Percentiles rank a stretch among this genome's conserved stretches.
phyloP scores from a whole-genome alignment of 106 monocot genomes.

The Amphibolis antarctica region DNA sequence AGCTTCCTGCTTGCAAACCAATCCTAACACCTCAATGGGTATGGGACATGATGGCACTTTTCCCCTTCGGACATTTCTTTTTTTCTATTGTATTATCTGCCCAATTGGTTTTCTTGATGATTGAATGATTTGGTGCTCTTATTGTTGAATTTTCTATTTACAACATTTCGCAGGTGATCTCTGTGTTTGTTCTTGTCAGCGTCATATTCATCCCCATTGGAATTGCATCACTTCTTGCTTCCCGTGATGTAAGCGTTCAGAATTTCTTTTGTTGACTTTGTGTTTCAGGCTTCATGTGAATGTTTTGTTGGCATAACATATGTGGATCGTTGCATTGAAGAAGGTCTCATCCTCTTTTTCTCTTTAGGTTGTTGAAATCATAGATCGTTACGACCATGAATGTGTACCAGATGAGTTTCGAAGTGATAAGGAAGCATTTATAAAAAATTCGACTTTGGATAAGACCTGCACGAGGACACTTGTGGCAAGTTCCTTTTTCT shows the following conservation, averaged over 20 bases:
- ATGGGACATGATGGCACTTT: neutral
- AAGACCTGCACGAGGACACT: slow-evolving; percentile 51
- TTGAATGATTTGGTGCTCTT: no score
- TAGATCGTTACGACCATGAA: slow-evolving; percentile 50
- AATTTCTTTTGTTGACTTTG: neutral
- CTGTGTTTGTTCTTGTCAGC: slow-evolving; percentile 50
- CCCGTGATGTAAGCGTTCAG: slow-evolving; percentile 34
- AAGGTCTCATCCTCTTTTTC: neutral
- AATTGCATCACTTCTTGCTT: slow-evolving; percentile 50
- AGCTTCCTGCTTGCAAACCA: slow-evolving; percentile 89
- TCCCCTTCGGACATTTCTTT: neutral
- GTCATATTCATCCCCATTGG: slow-evolving; percentile 77
- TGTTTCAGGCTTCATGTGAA: neutral
- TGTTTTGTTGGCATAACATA: neutral
- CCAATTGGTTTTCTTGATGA: no score
- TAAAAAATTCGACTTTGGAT: slow-evolving; percentile 28
- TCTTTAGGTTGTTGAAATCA: slow-evolving; percentile 74
- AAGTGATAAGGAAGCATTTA: slow-evolving; percentile 34
- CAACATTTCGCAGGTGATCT: slow-evolving; percentile 48
- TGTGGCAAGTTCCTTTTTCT: slow-evolving; percentile 23
- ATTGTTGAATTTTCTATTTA: neutral
- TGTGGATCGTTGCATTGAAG: neutral
- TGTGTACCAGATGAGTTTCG: slow-evolving; percentile 35
- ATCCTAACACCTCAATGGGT: slow-evolving; percentile 80
- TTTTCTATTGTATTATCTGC: neutral